Conservation (phyloP, 805 yeast species). For the Ascoidea asiatica region DNA sequence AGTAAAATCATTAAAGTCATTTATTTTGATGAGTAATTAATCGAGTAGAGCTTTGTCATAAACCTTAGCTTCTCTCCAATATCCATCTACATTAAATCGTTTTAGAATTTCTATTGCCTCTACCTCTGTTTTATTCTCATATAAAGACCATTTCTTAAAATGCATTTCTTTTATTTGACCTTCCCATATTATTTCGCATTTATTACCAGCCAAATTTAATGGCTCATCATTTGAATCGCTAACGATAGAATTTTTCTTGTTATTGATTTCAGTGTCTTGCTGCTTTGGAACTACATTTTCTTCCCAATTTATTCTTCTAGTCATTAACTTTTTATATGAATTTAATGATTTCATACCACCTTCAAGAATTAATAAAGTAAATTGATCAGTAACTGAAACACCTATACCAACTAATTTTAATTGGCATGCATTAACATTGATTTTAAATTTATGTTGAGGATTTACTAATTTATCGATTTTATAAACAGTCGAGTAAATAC, state of each 20-base stretch:
- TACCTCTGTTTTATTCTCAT: slow-evolving; percentile 34
- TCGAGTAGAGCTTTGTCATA: no score
- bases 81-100: slow-evolving; percentile 41
- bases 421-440: slow-evolving; percentile 74
- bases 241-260: slow-evolving; percentile 7
- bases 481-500: slow-evolving; percentile 46
- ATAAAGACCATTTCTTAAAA: slow-evolving; percentile 61
- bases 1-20: no score
- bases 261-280: slow-evolving; percentile 11
- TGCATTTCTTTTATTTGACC: slow-evolving; percentile 42
- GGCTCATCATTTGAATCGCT: not conserved
- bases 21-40: no score
- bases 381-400: slow-evolving; percentile 23
- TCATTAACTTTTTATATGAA: slow-evolving; percentile 50
- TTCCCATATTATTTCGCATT: slow-evolving; percentile 49
- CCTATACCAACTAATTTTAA: slow-evolving; percentile 51
- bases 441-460: slow-evolving; percentile 58
- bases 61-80: slow-evolving; percentile 38
- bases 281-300: slow-evolving; percentile 27
- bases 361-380: slow-evolving; percentile 55
- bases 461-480: slow-evolving; percentile 37
- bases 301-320: slow-evolving; percentile 58
- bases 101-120: slow-evolving; percentile 35
- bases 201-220: slow-evolving; percentile 30
- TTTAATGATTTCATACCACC: slow-evolving; percentile 54